Percentiles rank a stretch among this genome's conserved stretches.
Conservation (phyloP, 1,284 basidiomycete genomes). For the Vanrija sp. region DNA sequence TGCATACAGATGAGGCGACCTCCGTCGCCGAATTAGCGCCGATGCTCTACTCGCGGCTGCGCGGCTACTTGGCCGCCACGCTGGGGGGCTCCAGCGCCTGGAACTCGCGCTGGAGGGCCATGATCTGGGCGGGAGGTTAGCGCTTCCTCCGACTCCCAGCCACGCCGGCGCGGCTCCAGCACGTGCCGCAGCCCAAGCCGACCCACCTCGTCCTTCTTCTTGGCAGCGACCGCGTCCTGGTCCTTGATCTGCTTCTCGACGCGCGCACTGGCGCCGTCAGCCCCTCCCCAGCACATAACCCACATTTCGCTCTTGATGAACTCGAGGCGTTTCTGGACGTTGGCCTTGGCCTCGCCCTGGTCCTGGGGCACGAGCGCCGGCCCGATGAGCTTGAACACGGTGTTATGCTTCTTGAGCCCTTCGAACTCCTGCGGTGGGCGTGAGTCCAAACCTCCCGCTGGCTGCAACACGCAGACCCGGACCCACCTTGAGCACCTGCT, state of each 20-base stretch:
- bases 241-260: slow-evolving; percentile 77
- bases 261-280: slow-evolving; percentile 61
- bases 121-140: slow-evolving; percentile 26
- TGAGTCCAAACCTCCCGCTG: not conserved
- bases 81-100: slow-evolving; percentile 35
- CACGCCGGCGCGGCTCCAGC: too few relatives aligned
- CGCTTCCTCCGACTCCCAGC: too few relatives aligned
- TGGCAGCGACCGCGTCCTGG: slow-evolving; percentile 65
- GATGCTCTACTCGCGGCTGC: too few relatives aligned
- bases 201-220: slow-evolving; percentile 72
- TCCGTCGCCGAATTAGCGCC: too few relatives aligned
- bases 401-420: slow-evolving; percentile 69
- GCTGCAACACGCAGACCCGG: not conserved
- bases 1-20: too few relatives aligned
- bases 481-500: slow-evolving; percentile 79
- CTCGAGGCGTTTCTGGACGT: slow-evolving; percentile 86
- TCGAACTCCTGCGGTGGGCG: slow-evolving; percentile 67
- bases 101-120: slow-evolving; percentile 44
- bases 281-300: slow-evolving; percentile 34
- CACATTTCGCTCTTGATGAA: slow-evolving; percentile 90
- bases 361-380: slow-evolving; percentile 90
- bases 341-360: slow-evolving; percentile 76
- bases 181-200: too few relatives aligned
- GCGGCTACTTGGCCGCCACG: not conserved
- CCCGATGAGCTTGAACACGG: slow-evolving; percentile 87